These are phyloP conservation scores for Gossypium raimondii DNA, from an alignment of 345 rosid genomes.

Conservation along the genomic window DNA sequence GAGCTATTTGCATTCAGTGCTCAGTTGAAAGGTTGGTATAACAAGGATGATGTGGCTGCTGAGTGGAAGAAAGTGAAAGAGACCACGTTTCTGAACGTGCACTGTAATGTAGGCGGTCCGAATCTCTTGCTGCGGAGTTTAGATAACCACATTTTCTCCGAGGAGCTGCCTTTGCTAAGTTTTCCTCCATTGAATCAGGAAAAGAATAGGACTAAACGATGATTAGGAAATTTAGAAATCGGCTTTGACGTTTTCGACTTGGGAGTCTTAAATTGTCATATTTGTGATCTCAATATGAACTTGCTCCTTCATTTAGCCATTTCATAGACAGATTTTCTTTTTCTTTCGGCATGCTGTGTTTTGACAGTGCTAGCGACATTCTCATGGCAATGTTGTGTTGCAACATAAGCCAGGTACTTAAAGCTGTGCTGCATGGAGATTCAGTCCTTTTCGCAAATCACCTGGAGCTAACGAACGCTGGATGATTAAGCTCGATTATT, in stretches of 20 bases:
- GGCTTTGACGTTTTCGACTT: background rate
- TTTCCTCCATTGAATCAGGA: background rate
- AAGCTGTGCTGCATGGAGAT: conserved; percentile 75
- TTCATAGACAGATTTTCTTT: no score
- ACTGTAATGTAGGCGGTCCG: conserved; percentile 78
- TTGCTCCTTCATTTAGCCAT: background rate
- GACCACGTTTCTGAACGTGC: conserved; percentile 56
- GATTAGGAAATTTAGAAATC: background rate
- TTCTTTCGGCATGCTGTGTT: background rate
- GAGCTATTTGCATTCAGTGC: background rate
- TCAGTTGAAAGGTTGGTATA: conserved; percentile 79
- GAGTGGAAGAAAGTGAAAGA: conserved; percentile 81
- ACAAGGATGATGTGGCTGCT: conserved; percentile 83
- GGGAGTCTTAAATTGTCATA: background rate
- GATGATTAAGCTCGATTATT: background rate
- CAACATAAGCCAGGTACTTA: conserved; percentile 48
- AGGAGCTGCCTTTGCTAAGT: conserved; percentile 83
- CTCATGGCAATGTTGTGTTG: background rate
- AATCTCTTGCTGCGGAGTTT: conserved; percentile 74
- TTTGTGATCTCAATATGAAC: background rate
- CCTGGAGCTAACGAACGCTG: conserved; percentile 63
- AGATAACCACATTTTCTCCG: conserved; percentile 85
- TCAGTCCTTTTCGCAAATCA: conserved; percentile 50
- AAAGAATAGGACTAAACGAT: background rate
- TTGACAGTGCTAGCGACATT: background rate